These are phyloP conservation scores for Corymbia citriodora DNA, from an alignment of 441 rosid species.

Conservation along the genomic window DNA sequence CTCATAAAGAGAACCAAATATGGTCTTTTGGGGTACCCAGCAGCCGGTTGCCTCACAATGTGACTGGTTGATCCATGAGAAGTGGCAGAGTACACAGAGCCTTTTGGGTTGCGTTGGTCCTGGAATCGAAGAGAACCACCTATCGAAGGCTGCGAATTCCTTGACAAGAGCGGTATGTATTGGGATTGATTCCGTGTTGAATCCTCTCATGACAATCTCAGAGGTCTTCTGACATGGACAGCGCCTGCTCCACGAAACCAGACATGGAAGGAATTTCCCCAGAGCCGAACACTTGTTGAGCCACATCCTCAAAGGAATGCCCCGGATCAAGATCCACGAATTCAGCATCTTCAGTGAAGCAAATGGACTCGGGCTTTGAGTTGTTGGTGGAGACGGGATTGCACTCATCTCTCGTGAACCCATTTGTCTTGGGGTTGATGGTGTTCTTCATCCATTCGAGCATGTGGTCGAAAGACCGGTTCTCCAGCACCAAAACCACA, in stretches of 20 bases:
- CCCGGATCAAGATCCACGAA: slow-evolving; percentile 98
- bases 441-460: slow-evolving; percentile 93
- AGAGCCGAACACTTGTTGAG: slow-evolving; percentile 74
- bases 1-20: slow-evolving; percentile 78
- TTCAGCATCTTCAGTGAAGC: slow-evolving; percentile 79
- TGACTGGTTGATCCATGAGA: slow-evolving; percentile 95
- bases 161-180: slow-evolving; percentile 52
- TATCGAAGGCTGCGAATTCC: slow-evolving; percentile 84
- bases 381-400: slow-evolving; percentile 53
- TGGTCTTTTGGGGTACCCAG: slow-evolving; percentile 83
- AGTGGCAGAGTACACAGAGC: slow-evolving; percentile 83
- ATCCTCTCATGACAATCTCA: slow-evolving; percentile 87
- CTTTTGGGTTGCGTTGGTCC: slow-evolving; percentile 98
- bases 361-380: slow-evolving; percentile 30
- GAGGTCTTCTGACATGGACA: slow-evolving; percentile 53
- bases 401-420: slow-evolving; percentile 88
- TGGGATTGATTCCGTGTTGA: slow-evolving; percentile 67
- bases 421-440: slow-evolving; percentile 59
- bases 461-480: slow-evolving; percentile 95
- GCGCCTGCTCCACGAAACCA: slow-evolving; percentile 90
- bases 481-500: slow-evolving; percentile 86
- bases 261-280: slow-evolving; percentile 67
- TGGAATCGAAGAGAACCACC: slow-evolving; percentile 95
- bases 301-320: slow-evolving; percentile 88
- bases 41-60: slow-evolving; percentile 66